Conservation (phyloP, 108 stramenopile species). For the Cyclotella distinguenda region DNA sequence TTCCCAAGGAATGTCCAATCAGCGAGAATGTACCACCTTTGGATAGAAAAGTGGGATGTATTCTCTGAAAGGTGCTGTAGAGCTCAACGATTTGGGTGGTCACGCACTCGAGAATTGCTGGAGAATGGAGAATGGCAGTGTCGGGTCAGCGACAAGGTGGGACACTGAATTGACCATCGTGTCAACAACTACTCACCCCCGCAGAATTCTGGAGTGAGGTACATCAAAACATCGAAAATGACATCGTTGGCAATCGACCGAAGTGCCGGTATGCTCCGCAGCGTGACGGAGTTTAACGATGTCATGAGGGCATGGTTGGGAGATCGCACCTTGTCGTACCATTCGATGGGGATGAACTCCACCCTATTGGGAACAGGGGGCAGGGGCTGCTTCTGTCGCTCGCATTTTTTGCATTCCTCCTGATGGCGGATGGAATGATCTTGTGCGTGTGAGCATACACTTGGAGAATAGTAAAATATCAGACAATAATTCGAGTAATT, state of each 20-base stretch:
- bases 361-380: constrained; percentile 69
- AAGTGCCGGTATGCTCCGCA: constrained; percentile 73
- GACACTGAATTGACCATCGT: neutral
- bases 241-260: constrained; percentile 87
- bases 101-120: constrained; percentile 67
- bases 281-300: constrained; percentile 67
- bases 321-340: constrained; percentile 79
- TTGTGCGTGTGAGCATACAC: neutral
- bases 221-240: constrained; percentile 64
- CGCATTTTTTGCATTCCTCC: constrained; percentile 57
- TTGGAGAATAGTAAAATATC: neutral
- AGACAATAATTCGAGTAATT: neutral
- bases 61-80: constrained; percentile 54
- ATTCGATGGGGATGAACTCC: constrained; percentile 84
- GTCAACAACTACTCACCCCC: constrained; percentile 16
- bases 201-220: constrained; percentile 81
- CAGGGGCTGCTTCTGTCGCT: constrained; percentile 49
- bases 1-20: constrained; percentile 85
- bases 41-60: constrained; percentile 60
- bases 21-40: constrained; percentile 64
- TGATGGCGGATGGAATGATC: too few species aligned
- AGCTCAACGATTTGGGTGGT: constrained; percentile 65
- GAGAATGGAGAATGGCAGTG: neutral
- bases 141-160: neutral
- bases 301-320: constrained; percentile 60